These are phyloP conservation scores for Nemania sp. DNA, from an alignment of 2,329 filamentous ascomycete genomes.

Conservation along the genomic window DNA sequence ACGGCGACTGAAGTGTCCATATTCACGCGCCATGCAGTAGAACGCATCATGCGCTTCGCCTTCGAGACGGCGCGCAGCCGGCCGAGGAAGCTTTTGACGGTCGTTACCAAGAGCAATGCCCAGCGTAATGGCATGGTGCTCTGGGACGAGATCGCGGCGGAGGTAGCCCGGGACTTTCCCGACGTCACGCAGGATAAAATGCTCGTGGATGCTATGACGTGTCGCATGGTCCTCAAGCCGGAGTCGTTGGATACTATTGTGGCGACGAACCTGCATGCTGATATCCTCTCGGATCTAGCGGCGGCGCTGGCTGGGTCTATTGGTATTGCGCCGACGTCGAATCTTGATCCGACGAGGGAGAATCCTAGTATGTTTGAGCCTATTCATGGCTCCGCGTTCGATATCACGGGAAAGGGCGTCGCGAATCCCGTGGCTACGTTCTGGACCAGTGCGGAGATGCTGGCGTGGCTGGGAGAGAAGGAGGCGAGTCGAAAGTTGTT, in stretches of 20 bases:
- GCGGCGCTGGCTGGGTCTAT: slow-evolving; percentile 71
- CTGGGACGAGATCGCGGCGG: slow-evolving; percentile 64
- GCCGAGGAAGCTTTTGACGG: slow-evolving; percentile 60
- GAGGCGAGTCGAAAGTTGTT: slow-evolving; percentile 54
- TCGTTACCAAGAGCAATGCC: slow-evolving; percentile 68
- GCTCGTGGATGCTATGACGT: slow-evolving; percentile 69
- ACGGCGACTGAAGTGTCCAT: slow-evolving; percentile 64
- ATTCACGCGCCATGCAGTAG: slow-evolving; percentile 63
- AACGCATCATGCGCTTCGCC: slow-evolving; percentile 64
- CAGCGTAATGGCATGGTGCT: slow-evolving; percentile 69
- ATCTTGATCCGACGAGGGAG: slow-evolving; percentile 63
- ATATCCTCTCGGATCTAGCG: slow-evolving; percentile 70
- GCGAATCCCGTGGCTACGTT: slow-evolving; percentile 62
- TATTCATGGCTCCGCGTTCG: slow-evolving; percentile 62
- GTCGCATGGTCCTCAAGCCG: slow-evolving; percentile 64
- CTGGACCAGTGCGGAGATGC: slow-evolving; percentile 62
- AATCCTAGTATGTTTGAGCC: slow-evolving; percentile 64
- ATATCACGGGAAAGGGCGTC: slow-evolving; percentile 59
- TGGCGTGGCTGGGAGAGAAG: slow-evolving; percentile 59
- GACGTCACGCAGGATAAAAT: slow-evolving; percentile 67
- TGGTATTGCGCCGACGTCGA: slow-evolving; percentile 71
- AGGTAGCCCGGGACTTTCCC: slow-evolving; percentile 59
- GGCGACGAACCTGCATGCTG: slow-evolving; percentile 64
- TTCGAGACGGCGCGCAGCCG: slow-evolving; percentile 62
- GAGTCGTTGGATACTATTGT: slow-evolving; percentile 65